Base-by-base conservation (phyloP, 768 basidiomycete genomes). In the Russula lepida region DNA sequence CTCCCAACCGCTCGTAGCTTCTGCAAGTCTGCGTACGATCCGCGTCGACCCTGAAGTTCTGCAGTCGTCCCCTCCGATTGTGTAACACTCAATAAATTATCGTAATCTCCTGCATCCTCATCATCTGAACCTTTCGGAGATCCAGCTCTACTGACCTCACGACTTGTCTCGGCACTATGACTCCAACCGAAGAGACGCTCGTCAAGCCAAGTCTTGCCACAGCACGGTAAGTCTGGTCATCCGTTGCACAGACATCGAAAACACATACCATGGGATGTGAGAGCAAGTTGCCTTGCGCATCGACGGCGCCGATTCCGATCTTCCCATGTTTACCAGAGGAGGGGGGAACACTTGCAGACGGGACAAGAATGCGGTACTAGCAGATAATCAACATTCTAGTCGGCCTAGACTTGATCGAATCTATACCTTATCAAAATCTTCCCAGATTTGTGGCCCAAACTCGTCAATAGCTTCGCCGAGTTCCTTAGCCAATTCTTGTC, bases 171-270 rank as follows among this genome's bases (percentile, higher is more conserved):
- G 3, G 87, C 80, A 67, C 86, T 89, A 56, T 79, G 79, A 72
- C 85, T 85, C 92, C 90, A 95, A 41, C 92, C 93, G 69, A 95
- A 95, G 28, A 95, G 78, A 15, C 89, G 84, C 72, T 95, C 93
- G 68, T 95, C 92, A 23, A 95, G 80, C 92, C 92, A 94, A 32
- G 87, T 84, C 76, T 83, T 70, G 27, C 51, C 41, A 33, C 25
- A 47, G 23, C 32, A 9, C 4, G 30, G 32, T 57, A 41, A 52
- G 43, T 19, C 32, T 41, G 32, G 39, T 33, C 19, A 33, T 37
- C 27, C 12, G 50, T 41, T 28, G 13, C 21, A 54, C n/a, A 19
- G 11, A 17, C 47, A 48, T 39, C 47, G 35, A 2, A 27, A 73
- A 64, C 56, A 74, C 81, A 76, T 58, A 79, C 75, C 88, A 95